Evolutionary conservation across 805 yeast genomes (phyloP), one percentile per base, ranked within the genome.

Genomic region (Lipomyces mesembrius): DNA sequence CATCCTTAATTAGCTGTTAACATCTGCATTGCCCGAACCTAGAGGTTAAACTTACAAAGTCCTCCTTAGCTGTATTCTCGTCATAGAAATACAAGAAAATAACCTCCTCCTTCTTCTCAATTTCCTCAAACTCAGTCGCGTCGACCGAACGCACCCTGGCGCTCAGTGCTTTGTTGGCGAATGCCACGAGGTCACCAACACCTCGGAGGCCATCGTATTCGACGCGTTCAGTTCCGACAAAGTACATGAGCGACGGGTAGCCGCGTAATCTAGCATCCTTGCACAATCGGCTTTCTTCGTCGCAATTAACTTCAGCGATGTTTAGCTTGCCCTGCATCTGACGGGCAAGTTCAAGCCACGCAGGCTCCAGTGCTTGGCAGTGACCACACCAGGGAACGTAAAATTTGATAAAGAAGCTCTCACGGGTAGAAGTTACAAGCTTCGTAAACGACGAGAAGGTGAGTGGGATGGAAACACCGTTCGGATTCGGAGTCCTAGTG

Each of bases 301-400:
- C 79, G 62, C 83, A 81, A 71, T 81, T 77, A 53, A 81, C 78
- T 43, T 78, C 80, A 17, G 80, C 83, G 17, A 80, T 74, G 61
- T 80, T 79, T 58, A 81, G 69, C 59, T 67, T 59, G 39, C 79
- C 78, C 63, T 73, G 69, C 64, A 74, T 68, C 53, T 68, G 58
- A 14, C 62, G 60, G 8, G 83, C 82, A 58, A 78, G 71, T 61
- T 76, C 72, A 17, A 65, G 69, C 81, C 81, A 81, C 17, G 76
- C 77, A 5, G 79, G 77, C 8, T 73, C 77, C 75, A 80, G 73
- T 7, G 71, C 72, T 20, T 62, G 67, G 69, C 82, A 81, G 71
- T 79, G 80, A 22, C 79, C 77, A 70, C 83, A 80, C 61, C 75
- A 67, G 9, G 83, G 82, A 5, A 79, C 76, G 68, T 76, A 79